Conservation (phyloP, 768 basidiomycete species). For the Pisolithus tinctorius region DNA sequence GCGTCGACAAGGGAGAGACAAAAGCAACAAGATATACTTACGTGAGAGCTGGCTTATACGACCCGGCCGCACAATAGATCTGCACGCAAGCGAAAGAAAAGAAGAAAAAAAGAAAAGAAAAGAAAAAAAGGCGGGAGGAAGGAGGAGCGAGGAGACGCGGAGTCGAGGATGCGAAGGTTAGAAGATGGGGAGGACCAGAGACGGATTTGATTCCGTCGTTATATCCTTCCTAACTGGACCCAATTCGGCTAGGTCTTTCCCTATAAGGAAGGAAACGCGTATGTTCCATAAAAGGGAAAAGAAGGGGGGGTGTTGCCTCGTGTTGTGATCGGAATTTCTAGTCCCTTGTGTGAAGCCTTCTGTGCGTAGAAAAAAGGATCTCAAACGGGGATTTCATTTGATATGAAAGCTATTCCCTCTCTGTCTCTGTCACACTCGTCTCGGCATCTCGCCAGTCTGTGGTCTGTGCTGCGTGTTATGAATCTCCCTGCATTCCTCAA, state of each 20-base stretch:
- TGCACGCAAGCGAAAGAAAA: conserved; percentile 22
- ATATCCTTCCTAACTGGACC: conserved; percentile 17
- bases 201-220: conserved; percentile 26
- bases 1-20: neutral
- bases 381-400: conserved; percentile 19
- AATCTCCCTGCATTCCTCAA: conserved; percentile 1
- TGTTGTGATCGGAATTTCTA: conserved; percentile 25
- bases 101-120: conserved; percentile 15
- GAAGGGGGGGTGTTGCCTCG: conserved; percentile 24
- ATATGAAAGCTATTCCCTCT: conserved; percentile 19
- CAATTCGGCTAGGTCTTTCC: neutral
- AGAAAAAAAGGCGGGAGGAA: conserved; percentile 34
- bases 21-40: conserved; percentile 16
- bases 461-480: neutral
- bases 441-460: neutral
- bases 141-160: conserved; percentile 26
- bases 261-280: conserved; percentile 9
- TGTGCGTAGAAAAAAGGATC: conserved; percentile 3
- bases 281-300: conserved; percentile 9
- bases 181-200: neutral
- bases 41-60: conserved; percentile 25
- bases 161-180: conserved; percentile 14
- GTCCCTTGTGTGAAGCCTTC: conserved; percentile 21
- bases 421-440: neutral
- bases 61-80: conserved; percentile 28